Conservation (phyloP, 352 stramenopile species). For the Globisporangium sylvaticum region DNA sequence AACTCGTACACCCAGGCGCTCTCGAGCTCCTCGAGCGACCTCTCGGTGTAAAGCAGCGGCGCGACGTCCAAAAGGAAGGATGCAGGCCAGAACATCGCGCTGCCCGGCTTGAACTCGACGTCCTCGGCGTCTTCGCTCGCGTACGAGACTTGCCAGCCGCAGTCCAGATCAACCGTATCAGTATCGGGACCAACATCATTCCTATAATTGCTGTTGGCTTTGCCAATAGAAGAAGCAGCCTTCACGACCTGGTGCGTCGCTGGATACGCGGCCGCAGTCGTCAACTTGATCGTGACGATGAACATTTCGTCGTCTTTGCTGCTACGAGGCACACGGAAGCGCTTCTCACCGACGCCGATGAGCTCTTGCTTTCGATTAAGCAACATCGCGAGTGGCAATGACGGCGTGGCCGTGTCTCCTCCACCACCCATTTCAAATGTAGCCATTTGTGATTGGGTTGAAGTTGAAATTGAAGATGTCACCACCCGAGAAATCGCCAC, state of each 20-base stretch:
- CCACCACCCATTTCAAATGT: constrained; percentile 3
- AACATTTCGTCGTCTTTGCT: constrained; percentile 53
- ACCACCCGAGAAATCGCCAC: constrained; percentile 26
- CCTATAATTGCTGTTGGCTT: constrained; percentile 8
- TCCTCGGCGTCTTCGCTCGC: constrained; percentile 24
- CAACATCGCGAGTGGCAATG: constrained; percentile 28
- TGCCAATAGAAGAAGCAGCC: neutral
- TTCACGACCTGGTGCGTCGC: constrained; percentile 29
- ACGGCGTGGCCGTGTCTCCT: neutral
- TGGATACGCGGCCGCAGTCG: constrained; percentile 16
- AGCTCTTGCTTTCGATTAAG: constrained; percentile 35
- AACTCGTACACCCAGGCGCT: constrained; percentile 57
- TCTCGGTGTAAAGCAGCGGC: constrained; percentile 37
- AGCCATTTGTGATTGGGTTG: neutral
- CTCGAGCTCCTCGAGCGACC: constrained; percentile 39
- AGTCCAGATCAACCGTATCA: constrained; percentile 10
- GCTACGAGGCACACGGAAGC: constrained; percentile 35
- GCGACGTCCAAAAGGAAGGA: constrained; percentile 31
- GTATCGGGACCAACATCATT: neutral
- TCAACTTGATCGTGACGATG: constrained; percentile 37
- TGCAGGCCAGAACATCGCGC: constrained; percentile 47
- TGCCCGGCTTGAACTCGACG: constrained; percentile 22
- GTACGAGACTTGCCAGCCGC: constrained; percentile 38
- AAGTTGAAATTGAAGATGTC: neutral
- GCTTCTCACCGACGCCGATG: constrained; percentile 45